Evolutionary conservation across 768 basidiomycete genomes (phyloP).

Genomic region (Amanita subjunquillea): DNA sequence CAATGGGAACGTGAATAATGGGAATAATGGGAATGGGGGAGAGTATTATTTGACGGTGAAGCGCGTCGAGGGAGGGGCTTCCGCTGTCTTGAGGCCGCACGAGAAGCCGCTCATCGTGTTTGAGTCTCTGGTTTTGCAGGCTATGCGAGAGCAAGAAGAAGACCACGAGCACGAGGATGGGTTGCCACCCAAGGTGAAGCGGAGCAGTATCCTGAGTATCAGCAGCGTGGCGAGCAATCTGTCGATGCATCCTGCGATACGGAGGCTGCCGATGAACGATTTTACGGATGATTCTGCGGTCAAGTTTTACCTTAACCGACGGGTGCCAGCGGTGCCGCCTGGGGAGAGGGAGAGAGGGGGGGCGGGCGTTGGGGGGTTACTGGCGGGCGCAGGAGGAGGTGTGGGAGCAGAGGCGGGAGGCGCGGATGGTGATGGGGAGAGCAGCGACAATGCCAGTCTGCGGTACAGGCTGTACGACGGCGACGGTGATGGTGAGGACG

Average conservation of each 20-base stretch:
- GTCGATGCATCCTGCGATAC: slow-evolving; percentile 92
- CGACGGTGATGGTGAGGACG: slow-evolving; percentile 21
- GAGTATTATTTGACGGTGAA: slow-evolving; percentile 90
- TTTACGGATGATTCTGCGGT: slow-evolving; percentile 96
- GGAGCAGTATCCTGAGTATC: slow-evolving; percentile 89
- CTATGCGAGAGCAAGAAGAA: slow-evolving; percentile 40
- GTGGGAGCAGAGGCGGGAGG: background rate
- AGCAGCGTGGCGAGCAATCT: slow-evolving; percentile 89
- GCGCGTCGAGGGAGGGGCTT: slow-evolving; percentile 82
- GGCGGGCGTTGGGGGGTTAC: background rate
- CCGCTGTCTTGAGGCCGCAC: slow-evolving; percentile 55
- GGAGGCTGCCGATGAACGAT: slow-evolving; percentile 91
- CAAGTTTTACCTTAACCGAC: slow-evolving; percentile 89
- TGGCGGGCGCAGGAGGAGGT: background rate
- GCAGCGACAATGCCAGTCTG: background rate
- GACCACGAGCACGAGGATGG: background rate
- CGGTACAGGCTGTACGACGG: background rate
- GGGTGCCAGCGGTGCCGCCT: slow-evolving; percentile 7
- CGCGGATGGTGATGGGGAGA: background rate
- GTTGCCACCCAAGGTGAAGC: slow-evolving; percentile 68
- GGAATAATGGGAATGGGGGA: slow-evolving; percentile 26
- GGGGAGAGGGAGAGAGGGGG: background rate
- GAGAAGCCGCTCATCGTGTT: slow-evolving; percentile 88
- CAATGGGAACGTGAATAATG: background rate
- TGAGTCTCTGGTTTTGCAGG: slow-evolving; percentile 72